Conservation (phyloP, 805 yeast genomes). For the Pichia cephalocereana region DNA sequence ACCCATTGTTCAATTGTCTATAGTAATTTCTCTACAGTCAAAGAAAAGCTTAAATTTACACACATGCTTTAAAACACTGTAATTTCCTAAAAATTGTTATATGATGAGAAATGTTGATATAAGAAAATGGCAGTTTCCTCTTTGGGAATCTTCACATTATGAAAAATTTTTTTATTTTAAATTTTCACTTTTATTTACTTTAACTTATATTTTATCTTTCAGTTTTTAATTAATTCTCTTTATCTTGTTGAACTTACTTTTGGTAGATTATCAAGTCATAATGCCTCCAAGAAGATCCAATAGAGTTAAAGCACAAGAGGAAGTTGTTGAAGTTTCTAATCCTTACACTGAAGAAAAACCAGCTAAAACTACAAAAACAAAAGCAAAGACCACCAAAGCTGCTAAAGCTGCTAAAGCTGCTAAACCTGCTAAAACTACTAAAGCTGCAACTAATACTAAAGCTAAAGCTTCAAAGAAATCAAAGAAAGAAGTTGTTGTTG, state of each 20-base stretch:
- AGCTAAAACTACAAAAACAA: background rate
- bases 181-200: background rate
- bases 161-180: background rate
- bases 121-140: background rate
- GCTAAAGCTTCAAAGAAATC: background rate
- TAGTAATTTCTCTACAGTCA: too few species aligned
- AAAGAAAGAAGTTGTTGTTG: background rate
- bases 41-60: too few species aligned
- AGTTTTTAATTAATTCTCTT: background rate
- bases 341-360: background rate
- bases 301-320: background rate
- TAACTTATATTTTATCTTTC: background rate
- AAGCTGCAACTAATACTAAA: background rate
- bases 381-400: background rate
- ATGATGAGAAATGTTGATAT: background rate
- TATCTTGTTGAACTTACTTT: background rate
- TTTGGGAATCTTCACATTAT: background rate
- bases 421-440: background rate
- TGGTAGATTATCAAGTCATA: background rate
- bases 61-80: too few species aligned
- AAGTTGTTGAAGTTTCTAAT: background rate
- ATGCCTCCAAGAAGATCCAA: background rate
- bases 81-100: too few species aligned
- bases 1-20: slow-evolving; percentile 16
- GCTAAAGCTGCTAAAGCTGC: background rate